These are phyloP conservation scores for Nicotiana tomentosiformis DNA, from an alignment of 257 asterid species.

Conservation along the genomic window DNA sequence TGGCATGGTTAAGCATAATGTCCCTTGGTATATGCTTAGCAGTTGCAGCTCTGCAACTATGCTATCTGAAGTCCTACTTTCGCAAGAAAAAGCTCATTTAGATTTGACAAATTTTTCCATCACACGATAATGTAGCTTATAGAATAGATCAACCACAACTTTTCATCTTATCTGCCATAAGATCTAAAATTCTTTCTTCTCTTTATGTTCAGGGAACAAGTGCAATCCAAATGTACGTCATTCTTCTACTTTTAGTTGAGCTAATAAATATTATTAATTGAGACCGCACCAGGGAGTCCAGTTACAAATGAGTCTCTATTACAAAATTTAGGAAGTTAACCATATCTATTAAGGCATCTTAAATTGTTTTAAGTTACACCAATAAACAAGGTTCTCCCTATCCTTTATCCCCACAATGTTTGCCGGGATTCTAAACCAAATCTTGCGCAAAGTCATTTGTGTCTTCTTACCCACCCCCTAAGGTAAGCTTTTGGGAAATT, in stretches of 20 bases:
- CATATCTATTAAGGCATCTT: neutral
- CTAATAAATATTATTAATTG: neutral
- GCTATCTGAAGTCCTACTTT: slow-evolving; percentile 52
- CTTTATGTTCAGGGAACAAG: neutral
- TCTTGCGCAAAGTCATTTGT: neutral
- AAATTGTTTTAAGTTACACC: neutral
- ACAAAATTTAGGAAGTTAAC: neutral
- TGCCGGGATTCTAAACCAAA: neutral
- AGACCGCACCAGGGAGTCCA: neutral
- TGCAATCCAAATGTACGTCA: neutral
- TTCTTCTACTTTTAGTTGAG: neutral
- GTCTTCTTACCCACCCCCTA: neutral
- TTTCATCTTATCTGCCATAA: neutral
- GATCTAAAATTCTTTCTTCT: neutral
- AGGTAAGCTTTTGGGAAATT: neutral
- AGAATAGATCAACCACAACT: neutral
- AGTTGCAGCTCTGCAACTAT: slow-evolving; percentile 39
- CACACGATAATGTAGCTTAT: neutral
- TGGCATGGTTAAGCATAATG: slow-evolving; percentile 52
- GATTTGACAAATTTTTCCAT: neutral
- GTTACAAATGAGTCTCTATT: neutral
- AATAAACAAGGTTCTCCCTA: neutral
- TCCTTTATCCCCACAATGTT: neutral
- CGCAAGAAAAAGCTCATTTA: slow-evolving; percentile 68
- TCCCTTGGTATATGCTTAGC: slow-evolving; percentile 53